These are phyloP conservation scores for Zygoascus bituminiphila DNA, from an alignment of 805 yeast genomes.

Conservation along the genomic window DNA sequence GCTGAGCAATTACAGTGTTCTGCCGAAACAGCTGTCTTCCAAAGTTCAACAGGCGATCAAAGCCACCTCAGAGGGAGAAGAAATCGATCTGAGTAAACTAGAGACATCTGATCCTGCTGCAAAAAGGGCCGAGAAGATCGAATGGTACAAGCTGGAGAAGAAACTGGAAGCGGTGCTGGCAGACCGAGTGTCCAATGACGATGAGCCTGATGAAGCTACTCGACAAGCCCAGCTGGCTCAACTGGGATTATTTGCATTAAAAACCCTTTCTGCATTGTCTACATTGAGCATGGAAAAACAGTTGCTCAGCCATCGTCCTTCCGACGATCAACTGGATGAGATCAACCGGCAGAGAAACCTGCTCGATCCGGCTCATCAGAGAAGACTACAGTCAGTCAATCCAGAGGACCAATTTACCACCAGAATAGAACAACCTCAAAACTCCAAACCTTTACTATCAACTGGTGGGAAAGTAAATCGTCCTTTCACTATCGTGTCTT, in stretches of 20 bases:
- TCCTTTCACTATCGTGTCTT: slow-evolving; percentile 67
- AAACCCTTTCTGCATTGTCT: slow-evolving; percentile 50
- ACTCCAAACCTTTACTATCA: slow-evolving; percentile 38
- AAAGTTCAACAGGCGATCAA: slow-evolving; percentile 10
- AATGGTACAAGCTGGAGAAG: slow-evolving; percentile 53
- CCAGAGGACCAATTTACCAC: slow-evolving; percentile 48
- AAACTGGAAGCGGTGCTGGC: slow-evolving; percentile 39
- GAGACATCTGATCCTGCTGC: slow-evolving; percentile 30
- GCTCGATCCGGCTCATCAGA: slow-evolving; percentile 4
- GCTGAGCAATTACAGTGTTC: slow-evolving; percentile 19
- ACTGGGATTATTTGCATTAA: slow-evolving; percentile 42
- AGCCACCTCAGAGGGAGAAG: background rate
- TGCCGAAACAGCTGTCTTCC: slow-evolving; percentile 12
- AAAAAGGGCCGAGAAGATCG: slow-evolving; percentile 65
- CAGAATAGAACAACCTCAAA: slow-evolving; percentile 44
- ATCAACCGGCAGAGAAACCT: background rate
- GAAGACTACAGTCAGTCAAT: background rate
- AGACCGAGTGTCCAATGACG: slow-evolving; percentile 15
- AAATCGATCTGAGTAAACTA: slow-evolving; percentile 9
- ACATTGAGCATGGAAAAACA: slow-evolving; percentile 56
- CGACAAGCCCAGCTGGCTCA: slow-evolving; percentile 51
- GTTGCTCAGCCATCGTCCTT: slow-evolving; percentile 35
- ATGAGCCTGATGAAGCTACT: slow-evolving; percentile 54
- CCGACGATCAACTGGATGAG: background rate
- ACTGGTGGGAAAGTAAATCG: slow-evolving; percentile 69